phyloP scores from a whole-genome alignment of 768 basidiomycete species.

The Podaxis sp. region DNA sequence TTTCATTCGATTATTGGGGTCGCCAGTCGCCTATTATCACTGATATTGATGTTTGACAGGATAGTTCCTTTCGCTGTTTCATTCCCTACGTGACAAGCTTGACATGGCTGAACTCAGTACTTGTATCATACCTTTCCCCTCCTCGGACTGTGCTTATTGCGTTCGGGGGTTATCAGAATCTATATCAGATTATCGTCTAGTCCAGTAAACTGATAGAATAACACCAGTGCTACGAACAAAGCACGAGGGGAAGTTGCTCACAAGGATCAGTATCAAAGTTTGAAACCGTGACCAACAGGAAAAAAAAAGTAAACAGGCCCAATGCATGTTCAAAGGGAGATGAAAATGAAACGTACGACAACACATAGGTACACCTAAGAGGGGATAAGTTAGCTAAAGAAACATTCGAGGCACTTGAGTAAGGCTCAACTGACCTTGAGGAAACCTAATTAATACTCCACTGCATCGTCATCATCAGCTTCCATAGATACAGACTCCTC shows the following conservation, averaged over 20 bases:
- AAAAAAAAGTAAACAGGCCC: conserved; percentile 1
- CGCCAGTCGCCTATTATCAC: too few species aligned
- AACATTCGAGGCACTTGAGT: background rate
- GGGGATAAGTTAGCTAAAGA: background rate
- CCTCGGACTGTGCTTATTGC: too few species aligned
- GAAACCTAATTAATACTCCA: conserved; percentile 57
- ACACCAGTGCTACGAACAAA: conserved; percentile 5
- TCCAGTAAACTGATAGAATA: background rate
- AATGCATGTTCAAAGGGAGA: conserved; percentile 15
- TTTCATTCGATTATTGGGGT: background rate
- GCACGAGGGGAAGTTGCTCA: background rate
- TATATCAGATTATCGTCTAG: background rate
- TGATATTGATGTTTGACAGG: too few species aligned
- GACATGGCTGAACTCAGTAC: too few species aligned
- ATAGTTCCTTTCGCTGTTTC: too few species aligned
- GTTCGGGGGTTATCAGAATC: background rate
- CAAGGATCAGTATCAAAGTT: background rate
- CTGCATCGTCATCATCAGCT: conserved; percentile 76
- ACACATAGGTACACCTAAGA: conserved; percentile 10
- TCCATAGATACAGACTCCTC: conserved; percentile 50
- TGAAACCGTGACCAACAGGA: background rate
- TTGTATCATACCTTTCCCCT: too few species aligned
- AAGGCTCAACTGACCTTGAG: conserved; percentile 8
- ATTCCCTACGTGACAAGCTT: too few species aligned
- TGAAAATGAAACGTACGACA: conserved; percentile 26